Evolutionary conservation across 345 rosid genomes (phyloP).

Genomic region (Populus euphratica): DNA sequence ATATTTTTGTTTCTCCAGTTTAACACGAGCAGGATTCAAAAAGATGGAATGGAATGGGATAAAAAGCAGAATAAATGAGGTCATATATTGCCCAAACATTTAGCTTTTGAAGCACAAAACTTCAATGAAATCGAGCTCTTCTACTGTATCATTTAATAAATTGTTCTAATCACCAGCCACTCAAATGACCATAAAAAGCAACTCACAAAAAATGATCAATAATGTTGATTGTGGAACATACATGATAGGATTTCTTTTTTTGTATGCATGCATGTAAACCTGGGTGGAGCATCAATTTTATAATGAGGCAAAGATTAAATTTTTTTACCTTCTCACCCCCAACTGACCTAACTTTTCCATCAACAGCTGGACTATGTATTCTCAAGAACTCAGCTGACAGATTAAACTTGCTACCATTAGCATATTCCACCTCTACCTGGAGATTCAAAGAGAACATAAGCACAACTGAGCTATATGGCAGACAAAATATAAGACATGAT

Average conservation of each 20-base stretch:
- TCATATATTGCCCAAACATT: not conserved
- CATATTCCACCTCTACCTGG: slow-evolving; percentile 78
- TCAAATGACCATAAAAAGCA: not conserved
- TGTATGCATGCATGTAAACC: not conserved
- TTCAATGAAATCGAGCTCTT: not conserved
- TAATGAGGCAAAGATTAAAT: not conserved
- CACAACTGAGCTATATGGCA: not conserved
- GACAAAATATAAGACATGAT: not conserved
- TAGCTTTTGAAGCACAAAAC: not conserved
- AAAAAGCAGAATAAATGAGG: not conserved
- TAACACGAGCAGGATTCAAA: not conserved
- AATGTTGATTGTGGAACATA: not conserved
- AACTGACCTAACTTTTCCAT: slow-evolving; percentile 76
- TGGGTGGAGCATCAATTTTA: not conserved
- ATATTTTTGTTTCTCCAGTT: not conserved
- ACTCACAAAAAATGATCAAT: not conserved
- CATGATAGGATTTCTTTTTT: not conserved
- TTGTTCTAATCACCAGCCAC: not conserved
- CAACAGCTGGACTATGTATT: slow-evolving; percentile 80
- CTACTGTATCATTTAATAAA: not conserved
- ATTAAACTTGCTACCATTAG: slow-evolving; percentile 53
- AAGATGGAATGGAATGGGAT: not conserved
- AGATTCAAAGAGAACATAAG: not conserved
- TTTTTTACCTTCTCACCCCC: slow-evolving; percentile 72
- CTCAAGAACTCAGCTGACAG: slow-evolving; percentile 76